Conservation (phyloP, 257 asterid species). For the Penstemon davidsonii region DNA sequence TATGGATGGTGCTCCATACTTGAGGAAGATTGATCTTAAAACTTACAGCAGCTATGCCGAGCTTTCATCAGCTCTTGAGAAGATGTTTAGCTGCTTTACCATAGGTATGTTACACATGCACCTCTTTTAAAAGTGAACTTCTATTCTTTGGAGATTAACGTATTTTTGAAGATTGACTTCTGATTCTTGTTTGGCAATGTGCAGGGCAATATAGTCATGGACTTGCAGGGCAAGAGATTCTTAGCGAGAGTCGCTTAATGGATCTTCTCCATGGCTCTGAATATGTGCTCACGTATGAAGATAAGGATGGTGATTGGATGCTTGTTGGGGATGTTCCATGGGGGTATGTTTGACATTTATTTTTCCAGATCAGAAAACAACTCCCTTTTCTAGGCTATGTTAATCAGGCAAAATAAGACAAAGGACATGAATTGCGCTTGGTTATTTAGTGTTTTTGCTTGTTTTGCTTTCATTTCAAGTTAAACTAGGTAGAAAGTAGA, state of each 20-base stretch:
- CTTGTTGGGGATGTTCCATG: conserved; percentile 93
- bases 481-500: too few species aligned
- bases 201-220: conserved; percentile 66
- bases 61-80: conserved; percentile 75
- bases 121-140: neutral
- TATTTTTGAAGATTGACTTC: neutral
- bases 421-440: too few species aligned
- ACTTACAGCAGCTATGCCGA: conserved; percentile 55
- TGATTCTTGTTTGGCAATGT: neutral
- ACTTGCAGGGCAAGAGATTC: conserved; percentile 45
- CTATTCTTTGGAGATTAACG: neutral
- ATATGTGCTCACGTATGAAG: conserved; percentile 73
- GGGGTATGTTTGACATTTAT: conserved; percentile 51
- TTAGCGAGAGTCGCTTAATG: conserved; percentile 56
- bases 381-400: neutral
- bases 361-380: too few species aligned
- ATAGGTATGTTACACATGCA: conserved; percentile 43
- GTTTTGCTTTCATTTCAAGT: too few species aligned
- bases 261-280: conserved; percentile 69
- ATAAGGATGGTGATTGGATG: conserved; percentile 90
- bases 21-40: conserved; percentile 78
- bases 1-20: conserved; percentile 91
- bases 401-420: too few species aligned
- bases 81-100: conserved; percentile 82
- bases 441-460: too few species aligned